phyloP scores from a whole-genome alignment of 352 stramenopile species.

The Phytophthora boehmeriae region DNA sequence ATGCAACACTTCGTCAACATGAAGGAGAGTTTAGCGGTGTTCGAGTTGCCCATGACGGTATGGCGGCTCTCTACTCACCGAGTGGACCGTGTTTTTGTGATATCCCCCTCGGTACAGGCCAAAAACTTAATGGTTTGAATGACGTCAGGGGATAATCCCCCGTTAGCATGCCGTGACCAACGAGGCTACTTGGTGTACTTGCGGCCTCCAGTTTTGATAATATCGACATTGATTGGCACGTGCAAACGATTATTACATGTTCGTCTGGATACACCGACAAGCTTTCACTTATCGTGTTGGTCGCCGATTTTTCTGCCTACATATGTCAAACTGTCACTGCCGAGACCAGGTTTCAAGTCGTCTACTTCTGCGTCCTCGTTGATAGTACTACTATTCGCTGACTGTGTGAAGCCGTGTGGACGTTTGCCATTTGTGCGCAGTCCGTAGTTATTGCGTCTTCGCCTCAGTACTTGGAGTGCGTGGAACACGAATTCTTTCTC shows the following conservation, averaged over 20 bases:
- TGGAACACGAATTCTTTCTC: constrained; percentile 73
- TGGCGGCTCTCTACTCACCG: constrained; percentile 45
- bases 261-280: constrained; percentile 7
- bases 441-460: constrained; percentile 44
- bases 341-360: constrained; percentile 36
- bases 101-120: too few species aligned
- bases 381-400: constrained; percentile 5
- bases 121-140: too few species aligned
- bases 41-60: constrained; percentile 52
- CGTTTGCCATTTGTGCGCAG: constrained; percentile 57
- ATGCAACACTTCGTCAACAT: constrained; percentile 36
- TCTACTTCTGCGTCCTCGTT: constrained; percentile 9
- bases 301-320: constrained; percentile 15
- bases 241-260: constrained; percentile 27
- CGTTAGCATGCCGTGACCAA: too few species aligned
- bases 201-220: too few species aligned
- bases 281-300: constrained; percentile 6
- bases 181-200: too few species aligned
- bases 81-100: too few species aligned
- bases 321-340: constrained; percentile 21
- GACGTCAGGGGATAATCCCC: too few species aligned
- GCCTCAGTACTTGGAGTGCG: constrained; percentile 51
- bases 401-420: constrained; percentile 8
- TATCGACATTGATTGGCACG: background rate
- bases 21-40: constrained; percentile 43